Evolutionary conservation across 1,284 basidiomycete genomes (phyloP).

Genomic region (Apiotrichum sp.): DNA sequence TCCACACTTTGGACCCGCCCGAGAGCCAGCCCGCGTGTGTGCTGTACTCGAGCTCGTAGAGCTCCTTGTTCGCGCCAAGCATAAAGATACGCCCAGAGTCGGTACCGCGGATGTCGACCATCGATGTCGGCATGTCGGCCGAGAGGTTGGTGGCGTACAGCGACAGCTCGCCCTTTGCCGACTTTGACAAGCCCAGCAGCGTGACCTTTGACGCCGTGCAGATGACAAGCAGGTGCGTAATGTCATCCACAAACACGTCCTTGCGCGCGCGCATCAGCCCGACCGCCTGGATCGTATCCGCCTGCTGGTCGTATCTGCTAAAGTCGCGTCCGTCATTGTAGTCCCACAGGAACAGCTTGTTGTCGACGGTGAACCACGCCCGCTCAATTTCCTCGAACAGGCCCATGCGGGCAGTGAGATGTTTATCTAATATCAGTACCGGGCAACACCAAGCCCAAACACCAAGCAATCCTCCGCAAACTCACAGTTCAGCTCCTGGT

Average conservation of each 20-base stretch:
- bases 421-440: constrained; percentile 23
- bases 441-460: too few species aligned
- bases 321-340: constrained; percentile 66
- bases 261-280: constrained; percentile 64
- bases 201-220: constrained; percentile 77
- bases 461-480: neutral
- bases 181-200: constrained; percentile 73
- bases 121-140: constrained; percentile 62
- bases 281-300: constrained; percentile 83
- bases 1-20: constrained; percentile 48
- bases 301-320: constrained; percentile 76
- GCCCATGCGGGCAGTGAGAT: constrained; percentile 59
- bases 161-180: constrained; percentile 58
- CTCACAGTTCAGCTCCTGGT: constrained; percentile 40
- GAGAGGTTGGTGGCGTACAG: constrained; percentile 87
- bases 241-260: constrained; percentile 86
- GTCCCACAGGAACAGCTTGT: constrained; percentile 94
- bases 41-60: constrained; percentile 92
- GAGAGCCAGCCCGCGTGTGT: constrained; percentile 84
- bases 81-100: constrained; percentile 84
- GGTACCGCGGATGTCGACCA: constrained; percentile 76
- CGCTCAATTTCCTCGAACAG: constrained; percentile 88
- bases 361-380: constrained; percentile 93
- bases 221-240: constrained; percentile 81
- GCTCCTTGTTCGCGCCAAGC: constrained; percentile 75